phyloP scores from a whole-genome alignment of 148 eudicot species.

The Bassia scoparia region DNA sequence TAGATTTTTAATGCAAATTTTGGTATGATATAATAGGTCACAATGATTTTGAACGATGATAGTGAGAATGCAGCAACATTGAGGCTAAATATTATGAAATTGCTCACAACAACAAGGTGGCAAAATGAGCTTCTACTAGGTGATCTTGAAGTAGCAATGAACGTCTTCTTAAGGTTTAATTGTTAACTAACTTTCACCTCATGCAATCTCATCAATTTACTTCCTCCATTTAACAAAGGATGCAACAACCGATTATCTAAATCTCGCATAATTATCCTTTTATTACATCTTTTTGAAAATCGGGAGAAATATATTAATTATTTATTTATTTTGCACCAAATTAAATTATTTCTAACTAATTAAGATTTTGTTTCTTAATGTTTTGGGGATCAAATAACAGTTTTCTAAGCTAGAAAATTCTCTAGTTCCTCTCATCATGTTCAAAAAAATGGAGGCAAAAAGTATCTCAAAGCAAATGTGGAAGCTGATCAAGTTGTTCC shows the following conservation, averaged over 20 bases:
- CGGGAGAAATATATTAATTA: too few relatives aligned
- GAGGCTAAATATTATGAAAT: conserved; percentile 38
- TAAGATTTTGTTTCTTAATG: not conserved
- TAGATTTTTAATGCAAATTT: too few relatives aligned
- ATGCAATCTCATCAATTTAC: too few relatives aligned
- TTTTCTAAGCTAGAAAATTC: conserved; percentile 28
- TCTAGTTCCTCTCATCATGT: conserved; percentile 28
- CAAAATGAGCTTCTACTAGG: conserved; percentile 29
- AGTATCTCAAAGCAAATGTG: conserved; percentile 31
- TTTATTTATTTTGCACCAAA: not conserved
- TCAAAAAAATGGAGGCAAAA: conserved; percentile 28
- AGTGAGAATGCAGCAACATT: conserved; percentile 25
- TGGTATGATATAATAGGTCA: conserved; percentile 29
- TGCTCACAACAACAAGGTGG: conserved; percentile 37
- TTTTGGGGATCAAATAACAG: conserved; percentile 18
- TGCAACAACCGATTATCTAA: too few relatives aligned
- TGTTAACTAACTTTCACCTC: not conserved
- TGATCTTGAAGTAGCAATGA: conserved; percentile 30
- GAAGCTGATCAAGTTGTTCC: conserved; percentile 31
- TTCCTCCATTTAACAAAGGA: too few relatives aligned
- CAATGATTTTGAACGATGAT: conserved; percentile 32
- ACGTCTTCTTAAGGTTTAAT: conserved; percentile 32
- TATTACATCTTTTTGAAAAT: too few relatives aligned
- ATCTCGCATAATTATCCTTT: too few relatives aligned
- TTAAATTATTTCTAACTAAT: not conserved